These are phyloP conservation scores for Penicillium soppii DNA, from an alignment of 495 filamentous ascomycete species.

Conservation along the genomic window DNA sequence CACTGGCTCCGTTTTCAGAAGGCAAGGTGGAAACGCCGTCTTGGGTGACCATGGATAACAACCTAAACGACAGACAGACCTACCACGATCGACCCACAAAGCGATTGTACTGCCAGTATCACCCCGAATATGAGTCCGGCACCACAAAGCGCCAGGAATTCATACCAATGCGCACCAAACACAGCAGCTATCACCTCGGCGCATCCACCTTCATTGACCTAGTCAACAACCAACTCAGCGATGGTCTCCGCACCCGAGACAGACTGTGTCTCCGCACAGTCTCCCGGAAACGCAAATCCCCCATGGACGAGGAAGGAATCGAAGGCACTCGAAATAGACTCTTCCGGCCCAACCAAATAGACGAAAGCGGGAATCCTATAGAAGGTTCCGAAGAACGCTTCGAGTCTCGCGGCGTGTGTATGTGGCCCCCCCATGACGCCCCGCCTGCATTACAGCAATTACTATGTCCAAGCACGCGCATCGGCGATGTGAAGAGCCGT, in stretches of 20 bases:
- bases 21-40: neutral
- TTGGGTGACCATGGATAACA: neutral
- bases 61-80: conserved; percentile 29
- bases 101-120: conserved; percentile 41
- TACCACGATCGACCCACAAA: conserved; percentile 37
- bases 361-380: conserved; percentile 23
- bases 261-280: conserved; percentile 55
- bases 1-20: neutral
- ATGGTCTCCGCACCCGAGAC: conserved; percentile 39
- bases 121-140: conserved; percentile 47
- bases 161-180: conserved; percentile 56
- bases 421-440: conserved; percentile 60
- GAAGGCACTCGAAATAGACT: conserved; percentile 31
- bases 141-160: conserved; percentile 44
- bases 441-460: conserved; percentile 49
- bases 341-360: conserved; percentile 32
- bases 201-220: conserved; percentile 65
- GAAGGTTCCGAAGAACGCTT: conserved; percentile 48
- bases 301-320: conserved; percentile 40
- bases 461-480: conserved; percentile 54
- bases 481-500: conserved; percentile 48
- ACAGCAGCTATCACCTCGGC: conserved; percentile 58
- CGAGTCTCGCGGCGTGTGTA: conserved; percentile 45
- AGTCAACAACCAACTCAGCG: conserved; percentile 54
- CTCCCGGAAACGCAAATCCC: conserved; percentile 38